phyloP scores from a whole-genome alignment of 495 filamentous ascomycete genomes.

The Aspergillus ellipticus region DNA sequence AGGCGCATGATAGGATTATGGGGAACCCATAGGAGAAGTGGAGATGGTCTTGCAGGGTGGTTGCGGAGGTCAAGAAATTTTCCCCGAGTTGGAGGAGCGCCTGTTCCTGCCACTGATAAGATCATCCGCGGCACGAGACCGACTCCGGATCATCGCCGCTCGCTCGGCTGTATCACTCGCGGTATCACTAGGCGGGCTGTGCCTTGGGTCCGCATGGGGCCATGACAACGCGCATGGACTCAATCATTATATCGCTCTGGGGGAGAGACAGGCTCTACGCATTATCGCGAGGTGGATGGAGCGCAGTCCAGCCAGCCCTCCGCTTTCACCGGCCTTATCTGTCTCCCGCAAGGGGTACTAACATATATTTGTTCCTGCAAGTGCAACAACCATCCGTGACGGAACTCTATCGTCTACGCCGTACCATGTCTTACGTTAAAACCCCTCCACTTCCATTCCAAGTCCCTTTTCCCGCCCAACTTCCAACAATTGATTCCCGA shows the following conservation, averaged over 20 bases:
- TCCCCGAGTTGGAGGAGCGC: not conserved
- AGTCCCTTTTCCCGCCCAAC: constrained; percentile 66
- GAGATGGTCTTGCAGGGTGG: not conserved
- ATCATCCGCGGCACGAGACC: not conserved
- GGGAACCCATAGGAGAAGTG: not conserved
- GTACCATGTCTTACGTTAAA: constrained; percentile 36
- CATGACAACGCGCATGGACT: too few species aligned
- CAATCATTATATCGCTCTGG: too few species aligned
- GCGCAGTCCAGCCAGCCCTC: too few species aligned
- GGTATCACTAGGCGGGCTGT: too few species aligned
- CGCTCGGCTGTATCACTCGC: too few species aligned
- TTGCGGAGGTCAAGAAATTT: not conserved
- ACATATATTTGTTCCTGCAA: constrained; percentile 4
- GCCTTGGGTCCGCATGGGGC: too few species aligned
- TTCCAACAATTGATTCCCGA: constrained; percentile 67
- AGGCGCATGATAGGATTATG: constrained; percentile 16
- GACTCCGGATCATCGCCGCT: not conserved
- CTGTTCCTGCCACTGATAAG: constrained; percentile 9
- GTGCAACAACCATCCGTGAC: not conserved
- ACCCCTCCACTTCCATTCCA: constrained; percentile 65
- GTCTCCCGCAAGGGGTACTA: too few species aligned
- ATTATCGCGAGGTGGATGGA: too few species aligned
- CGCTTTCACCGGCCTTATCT: too few species aligned
- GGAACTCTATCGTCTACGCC: not conserved
- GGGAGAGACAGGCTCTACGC: too few species aligned